phyloP scores from a whole-genome alignment of 192 early-diverging fungal genomes.

The Allomyces macrogynus region DNA sequence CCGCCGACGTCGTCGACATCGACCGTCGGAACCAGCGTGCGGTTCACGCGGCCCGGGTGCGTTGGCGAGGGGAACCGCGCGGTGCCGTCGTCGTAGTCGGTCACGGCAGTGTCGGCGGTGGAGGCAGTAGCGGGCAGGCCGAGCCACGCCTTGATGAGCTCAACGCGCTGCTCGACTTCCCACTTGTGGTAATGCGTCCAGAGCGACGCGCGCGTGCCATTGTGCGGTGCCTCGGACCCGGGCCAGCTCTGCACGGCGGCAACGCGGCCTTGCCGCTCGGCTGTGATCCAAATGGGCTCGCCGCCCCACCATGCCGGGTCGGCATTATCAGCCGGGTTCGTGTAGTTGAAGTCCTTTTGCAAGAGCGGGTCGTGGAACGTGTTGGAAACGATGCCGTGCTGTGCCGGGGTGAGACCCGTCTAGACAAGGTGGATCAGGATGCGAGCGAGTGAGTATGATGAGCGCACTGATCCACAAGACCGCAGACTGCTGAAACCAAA shows the following conservation, averaged over 20 bases:
- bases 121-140: neutral
- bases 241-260: conserved; percentile 1
- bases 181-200: neutral
- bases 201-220: neutral
- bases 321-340: neutral
- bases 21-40: neutral
- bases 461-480: too few relatives aligned
- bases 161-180: neutral
- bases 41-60: too few relatives aligned
- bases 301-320: conserved; percentile 1
- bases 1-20: neutral
- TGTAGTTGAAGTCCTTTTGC: neutral
- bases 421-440: too few relatives aligned
- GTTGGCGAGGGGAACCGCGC: neutral
- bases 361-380: neutral
- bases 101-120: too few relatives aligned
- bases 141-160: conserved; percentile 3
- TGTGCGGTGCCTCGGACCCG: neutral
- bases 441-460: too few relatives aligned
- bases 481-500: too few relatives aligned
- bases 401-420: conserved; percentile 6
- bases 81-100: neutral
- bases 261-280: neutral
- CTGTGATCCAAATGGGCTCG: conserved; percentile 5
- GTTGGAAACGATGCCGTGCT: conserved; percentile 7